phyloP scores from a whole-genome alignment of 352 stramenopile genomes.

The Phytophthora palmivora region DNA sequence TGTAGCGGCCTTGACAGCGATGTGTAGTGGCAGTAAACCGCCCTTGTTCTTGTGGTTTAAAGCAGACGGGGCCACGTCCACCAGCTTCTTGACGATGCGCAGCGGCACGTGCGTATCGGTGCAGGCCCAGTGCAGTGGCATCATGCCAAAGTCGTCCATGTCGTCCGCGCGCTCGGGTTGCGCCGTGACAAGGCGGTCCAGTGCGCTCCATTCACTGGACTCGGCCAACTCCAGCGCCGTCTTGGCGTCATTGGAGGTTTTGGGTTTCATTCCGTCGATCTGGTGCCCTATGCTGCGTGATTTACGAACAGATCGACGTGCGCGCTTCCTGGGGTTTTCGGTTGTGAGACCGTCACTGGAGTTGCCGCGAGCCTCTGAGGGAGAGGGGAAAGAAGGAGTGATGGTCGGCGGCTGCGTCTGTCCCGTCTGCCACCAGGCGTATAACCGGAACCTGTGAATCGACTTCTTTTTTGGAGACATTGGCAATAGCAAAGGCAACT shows the following conservation, averaged over 20 bases:
- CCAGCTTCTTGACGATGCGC: conserved; percentile 69
- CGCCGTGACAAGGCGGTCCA: conserved; percentile 63
- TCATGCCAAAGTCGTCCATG: conserved; percentile 89
- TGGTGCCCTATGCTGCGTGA: not conserved
- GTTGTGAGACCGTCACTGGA: conserved; percentile 40
- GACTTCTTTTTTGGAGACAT: conserved; percentile 22
- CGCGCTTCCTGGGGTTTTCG: conserved; percentile 21
- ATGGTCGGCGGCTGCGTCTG: conserved; percentile 28
- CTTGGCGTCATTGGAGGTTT: conserved; percentile 31
- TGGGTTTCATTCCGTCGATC: conserved; percentile 34
- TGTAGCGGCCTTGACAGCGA: conserved; percentile 80
- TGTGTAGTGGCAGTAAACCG: conserved; percentile 79
- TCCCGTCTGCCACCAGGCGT: conserved; percentile 14
- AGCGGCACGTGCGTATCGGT: conserved; percentile 74
- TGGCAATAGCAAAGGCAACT: not conserved
- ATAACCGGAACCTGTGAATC: conserved; percentile 25
- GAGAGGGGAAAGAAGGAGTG: conserved; percentile 26
- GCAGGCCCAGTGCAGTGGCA: conserved; percentile 86
- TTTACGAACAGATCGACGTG: conserved; percentile 3
- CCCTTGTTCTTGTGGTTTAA: conserved; percentile 79
- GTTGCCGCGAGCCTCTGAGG: conserved; percentile 13
- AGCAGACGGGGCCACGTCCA: conserved; percentile 63
- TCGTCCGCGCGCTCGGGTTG: conserved; percentile 67
- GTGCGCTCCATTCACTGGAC: conserved; percentile 68
- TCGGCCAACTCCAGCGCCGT: conserved; percentile 80